Percentiles rank a stretch among this genome's conserved stretches.
phyloP scores from a whole-genome alignment of 2,329 filamentous ascomycete genomes.

The Phoma sp. region DNA sequence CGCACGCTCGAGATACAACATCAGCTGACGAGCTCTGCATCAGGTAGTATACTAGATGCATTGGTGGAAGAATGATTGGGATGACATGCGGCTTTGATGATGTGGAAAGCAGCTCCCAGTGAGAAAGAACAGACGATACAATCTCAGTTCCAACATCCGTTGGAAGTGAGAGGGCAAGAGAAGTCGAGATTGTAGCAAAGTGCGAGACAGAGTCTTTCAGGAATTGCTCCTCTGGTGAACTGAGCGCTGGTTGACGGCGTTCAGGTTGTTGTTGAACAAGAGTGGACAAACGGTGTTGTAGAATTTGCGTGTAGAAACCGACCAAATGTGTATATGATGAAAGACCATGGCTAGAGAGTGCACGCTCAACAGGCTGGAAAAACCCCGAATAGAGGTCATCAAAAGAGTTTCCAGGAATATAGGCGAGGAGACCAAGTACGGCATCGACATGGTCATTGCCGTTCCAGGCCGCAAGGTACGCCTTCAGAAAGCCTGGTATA shows the following conservation, averaged over 20 bases:
- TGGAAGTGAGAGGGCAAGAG: conserved; percentile 39
- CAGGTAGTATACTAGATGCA: conserved; percentile 73
- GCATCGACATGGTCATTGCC: conserved; percentile 39
- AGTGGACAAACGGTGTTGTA: conserved; percentile 61
- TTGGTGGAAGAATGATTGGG: conserved; percentile 72
- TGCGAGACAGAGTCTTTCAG: conserved; percentile 42
- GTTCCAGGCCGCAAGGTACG: conserved; percentile 49
- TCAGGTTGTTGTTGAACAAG: conserved; percentile 36
- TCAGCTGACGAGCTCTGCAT: conserved; percentile 70
- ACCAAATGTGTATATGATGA: conserved; percentile 68
- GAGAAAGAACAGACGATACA: conserved; percentile 64
- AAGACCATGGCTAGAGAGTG: conserved; percentile 47
- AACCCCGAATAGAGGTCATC: conserved; percentile 50
- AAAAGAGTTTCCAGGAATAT: conserved; percentile 59
- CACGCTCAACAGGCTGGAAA: conserved; percentile 51
- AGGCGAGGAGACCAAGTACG: conserved; percentile 61
- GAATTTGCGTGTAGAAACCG: conserved; percentile 70
- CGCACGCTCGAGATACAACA: conserved; percentile 72
- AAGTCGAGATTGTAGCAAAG: conserved; percentile 40
- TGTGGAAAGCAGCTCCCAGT: conserved; percentile 70
- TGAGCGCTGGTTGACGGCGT: conserved; percentile 25
- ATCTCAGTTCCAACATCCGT: conserved; percentile 46
- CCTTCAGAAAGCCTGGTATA: conserved; percentile 42
- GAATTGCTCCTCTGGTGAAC: conserved; percentile 51
- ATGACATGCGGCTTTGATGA: conserved; percentile 50